Evolutionary conservation across 345 rosid species (phyloP).

Genomic region (Mangifera indica): DNA sequence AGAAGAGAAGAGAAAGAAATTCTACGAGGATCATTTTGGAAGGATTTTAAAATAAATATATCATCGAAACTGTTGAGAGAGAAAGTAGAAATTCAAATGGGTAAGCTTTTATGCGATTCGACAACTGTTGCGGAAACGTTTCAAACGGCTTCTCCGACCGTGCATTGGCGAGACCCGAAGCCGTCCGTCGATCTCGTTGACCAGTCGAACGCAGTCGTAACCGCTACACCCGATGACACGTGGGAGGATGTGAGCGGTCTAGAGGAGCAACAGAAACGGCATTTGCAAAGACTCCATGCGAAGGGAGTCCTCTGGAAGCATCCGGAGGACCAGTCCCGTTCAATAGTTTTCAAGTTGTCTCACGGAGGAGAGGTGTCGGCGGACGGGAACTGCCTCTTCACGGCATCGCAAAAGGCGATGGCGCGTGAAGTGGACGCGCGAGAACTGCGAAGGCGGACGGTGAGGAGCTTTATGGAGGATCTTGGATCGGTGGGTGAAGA

Average conservation of each 20-base stretch:
- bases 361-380: constrained; percentile 96
- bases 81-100: constrained; percentile 45
- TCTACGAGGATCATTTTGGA: not conserved
- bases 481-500: constrained; percentile 57
- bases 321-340: constrained; percentile 48
- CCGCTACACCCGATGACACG: constrained; percentile 11
- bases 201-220: constrained; percentile 21
- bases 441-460: constrained; percentile 64
- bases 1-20: constrained; percentile 8
- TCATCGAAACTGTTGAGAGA: not conserved
- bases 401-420: constrained; percentile 81
- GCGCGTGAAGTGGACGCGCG: constrained; percentile 79
- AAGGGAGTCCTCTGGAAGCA: constrained; percentile 91
- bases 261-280: constrained; percentile 87
- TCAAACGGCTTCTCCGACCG: constrained; percentile 61
- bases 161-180: constrained; percentile 56
- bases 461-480: constrained; percentile 66
- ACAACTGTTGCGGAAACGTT: constrained; percentile 60
- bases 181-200: constrained; percentile 54
- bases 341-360: constrained; percentile 74
- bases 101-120: constrained; percentile 79
- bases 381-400: constrained; percentile 97
- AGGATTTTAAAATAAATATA: not conserved
- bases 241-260: constrained; percentile 89
- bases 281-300: constrained; percentile 65